These are phyloP conservation scores for Thelephora terrestris DNA, from an alignment of 1,284 basidiomycete species.

Conservation along the genomic window DNA sequence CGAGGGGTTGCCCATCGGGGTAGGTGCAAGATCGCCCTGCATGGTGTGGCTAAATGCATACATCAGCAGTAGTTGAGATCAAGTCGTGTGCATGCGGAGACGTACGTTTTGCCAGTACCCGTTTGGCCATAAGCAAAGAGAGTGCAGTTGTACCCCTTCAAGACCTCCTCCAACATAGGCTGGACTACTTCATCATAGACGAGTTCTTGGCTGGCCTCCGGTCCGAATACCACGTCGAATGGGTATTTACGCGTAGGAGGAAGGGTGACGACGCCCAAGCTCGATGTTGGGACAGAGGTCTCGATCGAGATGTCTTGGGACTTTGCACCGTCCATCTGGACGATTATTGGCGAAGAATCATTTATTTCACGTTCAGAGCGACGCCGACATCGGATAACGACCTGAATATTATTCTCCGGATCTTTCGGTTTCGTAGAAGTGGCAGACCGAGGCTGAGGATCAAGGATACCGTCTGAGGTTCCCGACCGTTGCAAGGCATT, in stretches of 20 bases:
- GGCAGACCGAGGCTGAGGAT: constrained; percentile 3
- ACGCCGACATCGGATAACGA: constrained; percentile 81
- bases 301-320: constrained; percentile 73
- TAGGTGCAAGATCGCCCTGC: constrained; percentile 83
- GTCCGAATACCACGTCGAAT: constrained; percentile 92
- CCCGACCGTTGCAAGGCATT: constrained; percentile 22
- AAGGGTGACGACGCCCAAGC: constrained; percentile 54
- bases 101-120: constrained; percentile 96
- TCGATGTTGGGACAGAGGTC: constrained; percentile 53
- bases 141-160: constrained; percentile 96
- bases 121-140: constrained; percentile 99
- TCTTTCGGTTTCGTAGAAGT: constrained; percentile 20
- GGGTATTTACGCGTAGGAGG: constrained; percentile 77
- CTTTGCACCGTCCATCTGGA: constrained; percentile 63
- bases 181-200: constrained; percentile 91
- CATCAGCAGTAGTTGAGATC: constrained; percentile 1
- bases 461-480: constrained; percentile 18
- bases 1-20: constrained; percentile 81
- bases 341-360: constrained; percentile 76
- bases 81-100: constrained; percentile 10
- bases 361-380: constrained; percentile 76
- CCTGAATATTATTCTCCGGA: constrained; percentile 73
- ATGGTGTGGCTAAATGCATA: constrained; percentile 68
- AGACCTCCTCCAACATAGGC: constrained; percentile 88
- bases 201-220: constrained; percentile 93